Evolutionary conservation across 345 rosid species (phyloP), one percentile per base, ranked within the genome.

Genomic region (Durio zibethinus): DNA sequence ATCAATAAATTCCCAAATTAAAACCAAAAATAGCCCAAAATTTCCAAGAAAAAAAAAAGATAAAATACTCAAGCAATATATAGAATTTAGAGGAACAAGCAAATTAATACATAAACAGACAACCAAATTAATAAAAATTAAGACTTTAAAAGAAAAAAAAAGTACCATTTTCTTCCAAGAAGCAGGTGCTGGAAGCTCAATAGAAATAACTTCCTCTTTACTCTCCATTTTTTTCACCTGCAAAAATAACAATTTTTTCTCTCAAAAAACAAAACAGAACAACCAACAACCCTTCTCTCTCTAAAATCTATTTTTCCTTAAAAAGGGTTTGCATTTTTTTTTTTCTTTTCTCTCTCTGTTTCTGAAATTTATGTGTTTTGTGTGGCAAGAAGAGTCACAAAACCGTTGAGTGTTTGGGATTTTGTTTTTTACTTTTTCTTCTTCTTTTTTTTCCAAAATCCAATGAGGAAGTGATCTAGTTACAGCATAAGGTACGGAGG

Each of bases 101-200:
- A 53, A 23, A 31, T 64, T 29, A 68, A 15, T 63, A 61, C 18
- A 75, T 31, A 60, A 50, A 25, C 52, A 77, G 21, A 42, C 33
- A 71, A 53, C 64, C 20, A 5, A 33, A 73, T 45, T 31, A 21
- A 38, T 14, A 29, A 7, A 14, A 18, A n/a, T 7, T 29, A 73
- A 40, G 77, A 56, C 21, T 1, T 72, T 1, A 31, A 9, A 74
- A 4, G 61, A 72, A 72, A 47, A 72, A 35, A 52, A 20, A 31
- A 1, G 23, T 65, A 92, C 97, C 97, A 92, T 42, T 83, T 92
- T 92, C 83, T 89, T 92, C 94, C 94, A 92, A 74, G 93, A 79
- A 85, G 92, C 81, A 80, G 93, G 97, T 70, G 93, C 92, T 14
- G 94, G 88, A 23, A 92, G 91, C 89, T 89, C 93, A 78, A 92